Percentiles rank a stretch among this genome's conserved stretches.
Evolutionary conservation across 306 rosid species (phyloP).

Genomic region (Cucumis sativus): Cucumber_9930_V3 NC_026657.2:30335001-30335500

Average conservation of each 20-base stretch:
- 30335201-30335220: conserved; percentile 51
- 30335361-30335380: background rate
- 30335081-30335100: background rate
- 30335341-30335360: conserved; percentile 15
- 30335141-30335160: conserved; percentile 8
- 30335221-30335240: conserved; percentile 56
- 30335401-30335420: background rate
- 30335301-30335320: conserved; percentile 11
- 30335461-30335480: conserved; percentile 42
- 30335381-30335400: conserved; percentile 8
- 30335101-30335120: conserved; percentile 6
- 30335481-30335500: conserved; percentile 44
- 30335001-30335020: background rate
- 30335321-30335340: conserved; percentile 46
- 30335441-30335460: conserved; percentile 42
- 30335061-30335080: background rate
- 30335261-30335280: conserved; percentile 11
- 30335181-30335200: conserved; percentile 31
- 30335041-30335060: background rate
- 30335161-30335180: conserved; percentile 28
- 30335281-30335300: conserved; percentile 13
- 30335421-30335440: conserved; percentile 3
- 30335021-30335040: background rate
- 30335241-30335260: conserved; percentile 13
- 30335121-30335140: background rate